phyloP scores from a whole-genome alignment of 2,329 filamentous ascomycete species.

The Hypocreales sp. region DNA sequence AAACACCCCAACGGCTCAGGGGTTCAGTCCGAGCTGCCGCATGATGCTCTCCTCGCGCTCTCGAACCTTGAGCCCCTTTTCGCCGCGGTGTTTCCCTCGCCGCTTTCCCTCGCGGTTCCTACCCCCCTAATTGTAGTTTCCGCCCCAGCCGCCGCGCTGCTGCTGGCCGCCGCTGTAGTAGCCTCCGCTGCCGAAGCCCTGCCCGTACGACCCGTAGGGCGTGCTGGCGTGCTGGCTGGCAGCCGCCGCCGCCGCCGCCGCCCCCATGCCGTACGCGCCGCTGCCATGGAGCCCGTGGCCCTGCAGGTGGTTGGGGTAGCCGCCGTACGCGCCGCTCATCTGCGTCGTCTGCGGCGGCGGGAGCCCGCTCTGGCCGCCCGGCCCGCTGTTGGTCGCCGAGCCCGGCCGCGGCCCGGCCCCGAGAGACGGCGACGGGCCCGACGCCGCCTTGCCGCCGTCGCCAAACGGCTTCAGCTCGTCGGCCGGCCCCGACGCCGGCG shows the following conservation, averaged over 20 bases:
- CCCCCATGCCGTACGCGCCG: conserved; percentile 39
- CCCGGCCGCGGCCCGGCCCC: conserved; percentile 37
- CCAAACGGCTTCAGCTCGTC: conserved; percentile 46
- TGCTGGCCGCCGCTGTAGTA: conserved; percentile 23
- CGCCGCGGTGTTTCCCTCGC: conserved; percentile 4
- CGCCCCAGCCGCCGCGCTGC: conserved; percentile 41
- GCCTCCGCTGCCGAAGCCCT: conserved; percentile 30
- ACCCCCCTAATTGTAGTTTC: conserved; percentile 38
- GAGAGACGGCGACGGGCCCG: conserved; percentile 41
- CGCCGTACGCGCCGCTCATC: conserved; percentile 35
- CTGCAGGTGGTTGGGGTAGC: conserved; percentile 39
- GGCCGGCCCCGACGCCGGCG: conserved; percentile 21
- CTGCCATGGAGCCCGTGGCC: conserved; percentile 37
- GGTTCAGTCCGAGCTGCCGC: conserved; percentile 5
- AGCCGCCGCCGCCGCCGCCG: conserved; percentile 27
- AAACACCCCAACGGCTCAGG: too few relatives aligned
- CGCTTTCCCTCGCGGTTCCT: conserved; percentile 12
- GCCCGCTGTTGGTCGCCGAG: conserved; percentile 38
- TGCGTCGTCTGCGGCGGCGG: conserved; percentile 40
- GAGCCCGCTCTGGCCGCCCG: conserved; percentile 33
- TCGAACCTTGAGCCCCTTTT: conserved; percentile 2
- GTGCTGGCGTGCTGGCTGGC: conserved; percentile 36
- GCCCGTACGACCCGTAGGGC: conserved; percentile 37
- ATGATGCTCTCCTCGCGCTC: conserved; percentile 5
- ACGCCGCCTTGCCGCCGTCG: conserved; percentile 33